phyloP scores from a whole-genome alignment of 805 yeast species.

The Zygotorulaspora danielsina region DNA sequence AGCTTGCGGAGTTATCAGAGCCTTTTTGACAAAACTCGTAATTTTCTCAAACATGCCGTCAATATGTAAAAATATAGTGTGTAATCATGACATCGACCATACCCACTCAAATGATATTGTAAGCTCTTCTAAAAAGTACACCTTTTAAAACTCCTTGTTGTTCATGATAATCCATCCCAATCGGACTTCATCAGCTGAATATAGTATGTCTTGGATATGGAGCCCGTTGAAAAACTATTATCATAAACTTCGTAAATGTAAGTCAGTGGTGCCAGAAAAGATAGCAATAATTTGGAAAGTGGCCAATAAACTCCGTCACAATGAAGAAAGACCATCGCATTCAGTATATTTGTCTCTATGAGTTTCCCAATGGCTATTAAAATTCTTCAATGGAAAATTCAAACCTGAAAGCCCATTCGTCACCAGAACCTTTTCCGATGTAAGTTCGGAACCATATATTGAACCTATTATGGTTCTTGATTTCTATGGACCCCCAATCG shows the following conservation, averaged over 20 bases:
- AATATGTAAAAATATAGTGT: slow-evolving; percentile 39
- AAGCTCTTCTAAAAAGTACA: slow-evolving; percentile 44
- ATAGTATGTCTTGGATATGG: slow-evolving; percentile 52
- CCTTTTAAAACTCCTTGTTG: slow-evolving; percentile 33
- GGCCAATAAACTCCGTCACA: slow-evolving; percentile 56
- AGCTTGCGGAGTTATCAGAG: slow-evolving; percentile 40
- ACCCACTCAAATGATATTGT: slow-evolving; percentile 48
- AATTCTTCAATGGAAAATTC: too few relatives aligned
- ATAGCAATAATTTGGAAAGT: slow-evolving; percentile 39
- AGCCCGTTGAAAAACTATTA: slow-evolving; percentile 45
- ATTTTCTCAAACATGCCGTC: slow-evolving; percentile 37
- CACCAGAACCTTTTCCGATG: too few relatives aligned
- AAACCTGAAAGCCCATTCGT: too few relatives aligned
- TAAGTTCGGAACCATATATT: too few relatives aligned
- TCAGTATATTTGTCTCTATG: slow-evolving; percentile 36
- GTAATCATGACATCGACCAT: slow-evolving; percentile 46
- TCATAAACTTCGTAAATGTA: slow-evolving; percentile 42
- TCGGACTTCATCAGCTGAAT: slow-evolving; percentile 51
- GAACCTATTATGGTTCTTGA: too few relatives aligned
- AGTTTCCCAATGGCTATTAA: slow-evolving; percentile 35
- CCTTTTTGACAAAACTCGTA: slow-evolving; percentile 38
- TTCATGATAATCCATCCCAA: slow-evolving; percentile 49
- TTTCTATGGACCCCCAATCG: too few relatives aligned
- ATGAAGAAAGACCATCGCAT: slow-evolving; percentile 38
- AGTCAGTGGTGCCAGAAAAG: slow-evolving; percentile 27